These are phyloP conservation scores for Chamaecrista fasciculata DNA, from an alignment of 306 rosid species.

Conservation along the genomic window DNA sequence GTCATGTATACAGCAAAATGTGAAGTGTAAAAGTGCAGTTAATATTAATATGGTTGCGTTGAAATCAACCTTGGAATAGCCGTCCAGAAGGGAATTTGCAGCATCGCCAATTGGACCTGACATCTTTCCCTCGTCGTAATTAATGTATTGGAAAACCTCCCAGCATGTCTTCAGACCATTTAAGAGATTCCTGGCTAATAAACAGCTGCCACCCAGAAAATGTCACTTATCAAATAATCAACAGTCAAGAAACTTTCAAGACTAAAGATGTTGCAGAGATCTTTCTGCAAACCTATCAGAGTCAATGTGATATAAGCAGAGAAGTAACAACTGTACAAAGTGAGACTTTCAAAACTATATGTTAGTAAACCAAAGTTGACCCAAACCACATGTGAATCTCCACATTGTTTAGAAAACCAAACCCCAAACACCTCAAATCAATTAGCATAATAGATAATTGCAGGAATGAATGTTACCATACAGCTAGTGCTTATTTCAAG, in stretches of 20 bases:
- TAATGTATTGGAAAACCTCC: conserved; percentile 92
- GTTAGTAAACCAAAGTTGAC: not conserved
- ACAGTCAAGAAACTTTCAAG: not conserved
- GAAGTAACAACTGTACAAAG: conserved; percentile 1
- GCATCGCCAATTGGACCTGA: conserved; percentile 78
- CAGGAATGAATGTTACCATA: not conserved
- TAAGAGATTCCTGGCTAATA: conserved; percentile 87
- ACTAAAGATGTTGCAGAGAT: conserved; percentile 6
- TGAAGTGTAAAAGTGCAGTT: not conserved
- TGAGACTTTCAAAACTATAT: conserved; percentile 4
- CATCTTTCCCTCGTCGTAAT: conserved; percentile 74
- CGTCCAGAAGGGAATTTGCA: conserved; percentile 73
- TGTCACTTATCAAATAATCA: conserved; percentile 18
- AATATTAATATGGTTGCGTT: conserved; percentile 32
- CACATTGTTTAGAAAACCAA: not conserved
- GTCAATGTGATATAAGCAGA: not conserved
- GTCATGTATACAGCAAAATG: conserved; percentile 17
- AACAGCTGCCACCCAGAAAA: conserved; percentile 59
- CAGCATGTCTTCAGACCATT: conserved; percentile 87
- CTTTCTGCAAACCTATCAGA: conserved; percentile 10
- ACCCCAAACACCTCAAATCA: not conserved
- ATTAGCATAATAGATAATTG: not conserved
- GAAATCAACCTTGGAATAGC: conserved; percentile 80
- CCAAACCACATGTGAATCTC: not conserved
- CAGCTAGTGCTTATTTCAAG: conserved; percentile 12